A percentile compares a stretch with the other conserved stretches of the same genome.
Conservation (phyloP, 768 basidiomycete genomes). For the Lentinula sp. region DNA sequence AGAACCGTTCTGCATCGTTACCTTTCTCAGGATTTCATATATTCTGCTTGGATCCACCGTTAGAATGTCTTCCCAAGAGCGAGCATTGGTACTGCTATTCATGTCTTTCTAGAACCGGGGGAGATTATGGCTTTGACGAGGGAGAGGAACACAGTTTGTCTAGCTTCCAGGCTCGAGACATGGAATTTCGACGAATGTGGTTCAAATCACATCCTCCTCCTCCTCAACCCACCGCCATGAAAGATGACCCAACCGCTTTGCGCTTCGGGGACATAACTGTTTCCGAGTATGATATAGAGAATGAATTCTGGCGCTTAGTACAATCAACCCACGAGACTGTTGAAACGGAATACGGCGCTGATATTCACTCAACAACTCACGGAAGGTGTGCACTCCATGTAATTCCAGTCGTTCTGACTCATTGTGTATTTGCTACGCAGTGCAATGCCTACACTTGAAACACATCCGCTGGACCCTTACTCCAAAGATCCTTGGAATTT, state of each 20-base stretch:
- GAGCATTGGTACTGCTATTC: conserved; percentile 96
- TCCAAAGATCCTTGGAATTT: conserved; percentile 95
- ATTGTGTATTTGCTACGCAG: conserved; percentile 30
- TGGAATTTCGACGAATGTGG: conserved; percentile 86
- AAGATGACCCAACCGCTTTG: conserved; percentile 47
- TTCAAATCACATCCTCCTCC: conserved; percentile 71
- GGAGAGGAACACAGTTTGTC: conserved; percentile 92
- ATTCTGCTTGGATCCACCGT: conserved; percentile 92
- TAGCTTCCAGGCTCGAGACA: conserved; percentile 88
- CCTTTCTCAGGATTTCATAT: conserved; percentile 80
- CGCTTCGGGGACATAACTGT: conserved; percentile 57
- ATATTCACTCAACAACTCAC: conserved; percentile 95
- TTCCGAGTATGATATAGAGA: conserved; percentile 89
- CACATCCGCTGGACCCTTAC: conserved; percentile 82
- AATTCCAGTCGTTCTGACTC: background rate
- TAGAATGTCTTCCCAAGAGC: conserved; percentile 69
- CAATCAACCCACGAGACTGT: conserved; percentile 87
- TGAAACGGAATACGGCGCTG: conserved; percentile 99
- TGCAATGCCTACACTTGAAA: conserved; percentile 93
- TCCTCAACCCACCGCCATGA: conserved; percentile 19
- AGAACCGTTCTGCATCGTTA: background rate
- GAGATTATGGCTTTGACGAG: conserved; percentile 97
- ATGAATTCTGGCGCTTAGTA: conserved; percentile 95
- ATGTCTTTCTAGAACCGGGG: conserved; percentile 86
- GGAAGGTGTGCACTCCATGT: conserved; percentile 63